Base-by-base conservation (phyloP, 2,329 filamentous ascomycete genomes). In the Fusarium sp. region DNA sequence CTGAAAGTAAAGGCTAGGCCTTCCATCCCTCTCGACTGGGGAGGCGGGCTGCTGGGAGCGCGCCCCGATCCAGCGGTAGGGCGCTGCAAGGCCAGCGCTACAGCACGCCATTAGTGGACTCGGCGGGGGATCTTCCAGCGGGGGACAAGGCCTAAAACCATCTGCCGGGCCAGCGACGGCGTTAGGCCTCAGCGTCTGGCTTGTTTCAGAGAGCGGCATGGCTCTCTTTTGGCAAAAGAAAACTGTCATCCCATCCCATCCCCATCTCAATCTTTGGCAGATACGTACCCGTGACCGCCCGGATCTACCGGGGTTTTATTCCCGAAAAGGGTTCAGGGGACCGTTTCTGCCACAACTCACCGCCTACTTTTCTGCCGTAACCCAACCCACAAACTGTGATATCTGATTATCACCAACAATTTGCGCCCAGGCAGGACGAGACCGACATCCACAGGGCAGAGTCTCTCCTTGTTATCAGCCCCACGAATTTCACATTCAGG, bases 271-370 rank as follows among this genome's bases (percentile, higher is more conserved):
- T 27, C 25, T 36, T 13, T 58, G 55, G 11, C 29, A 58, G 38
- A 29, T 50, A 34, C 56, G 29, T 44, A 20, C 61, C 25, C 29
- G n/a, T 34, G 66, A 69, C 63, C 67, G 67, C 67, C 59, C 34
- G 18, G 50, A 18, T 16, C 23, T 54, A 50, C 31, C 16, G 31
- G 29, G 40, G 14, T 8, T 36, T n/a, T 44, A 55, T 64, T 70
- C 9, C 67, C 58, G 5, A 64, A 38, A 58, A n/a, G 16, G 50
- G 42, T 49, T 44, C 44, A 64, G 59, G 59, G 58, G 51, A 57
- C 38, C 57, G 6, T 67, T 77, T 74, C 69, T 79, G 77, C 77
- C 77, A 7, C 1, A 2, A 2, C 18, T 51, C 64, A 78, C 76
- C 77, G 76, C 76, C 65, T 51, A 68, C 69, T 68, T 72, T 75